Base-by-base conservation (phyloP, 441 rosid genomes). In the Hypseocharis bilobata region DNA sequence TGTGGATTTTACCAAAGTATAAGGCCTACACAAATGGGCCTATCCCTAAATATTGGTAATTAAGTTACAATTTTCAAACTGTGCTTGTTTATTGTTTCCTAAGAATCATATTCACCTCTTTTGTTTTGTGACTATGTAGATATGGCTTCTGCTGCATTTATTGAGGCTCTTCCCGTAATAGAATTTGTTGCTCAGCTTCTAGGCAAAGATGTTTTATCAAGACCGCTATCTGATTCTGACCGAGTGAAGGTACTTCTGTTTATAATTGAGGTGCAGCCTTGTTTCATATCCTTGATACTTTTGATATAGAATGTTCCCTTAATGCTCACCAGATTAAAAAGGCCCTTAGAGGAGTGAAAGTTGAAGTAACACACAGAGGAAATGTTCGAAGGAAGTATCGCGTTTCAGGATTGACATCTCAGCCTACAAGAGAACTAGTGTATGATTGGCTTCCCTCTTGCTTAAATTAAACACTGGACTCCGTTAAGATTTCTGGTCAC, bases 71-170 rank as follows among this genome's bases (percentile, higher is more conserved):
- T 17, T 38, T 16, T 27, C n/a, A 38, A 5, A 3, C 23, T 40
- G 25, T 22, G 1, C 57, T 22, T 16, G 26, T 4, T 38, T 36
- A 11, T 22, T 32, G 13, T 19, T 40, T 34, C 22, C 63, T 51
- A n/a, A 2, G 29, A 26, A 55, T 60, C 19, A 44, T 57, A 14
- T 42, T 36, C 58, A 32, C 34, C 44, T 56, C n/a, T 16, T 17
- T 8, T 25, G n/a, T 2, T 61, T 52, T 61, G 40, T 38, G 27
- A 40, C 0, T 13, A 58, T 60, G 40, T 68, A 91, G 99, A 93
- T 79, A 88, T 88, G 99, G 95, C 97, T 68, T 88, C 96, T 5
- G 95, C 97, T 76, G 96, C 99, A 6, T 93, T 93, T 57, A 93
- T 93, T n/a, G 99, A 91, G 83, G 92, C 99, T 55, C 97, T 91